phyloP scores from a whole-genome alignment of 768 basidiomycete genomes.

The Phaeolepiota aurea region DNA sequence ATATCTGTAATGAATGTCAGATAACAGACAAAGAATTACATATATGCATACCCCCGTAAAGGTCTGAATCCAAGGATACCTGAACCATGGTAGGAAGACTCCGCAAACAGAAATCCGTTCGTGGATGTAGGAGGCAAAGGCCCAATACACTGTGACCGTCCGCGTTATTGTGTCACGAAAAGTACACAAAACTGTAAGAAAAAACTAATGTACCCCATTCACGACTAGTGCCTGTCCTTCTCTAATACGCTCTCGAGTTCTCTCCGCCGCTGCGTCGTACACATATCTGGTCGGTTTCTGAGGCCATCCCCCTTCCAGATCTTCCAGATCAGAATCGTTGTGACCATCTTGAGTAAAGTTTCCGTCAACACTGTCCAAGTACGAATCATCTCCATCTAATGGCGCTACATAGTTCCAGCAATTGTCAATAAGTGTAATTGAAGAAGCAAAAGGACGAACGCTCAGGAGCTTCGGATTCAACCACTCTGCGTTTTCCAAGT shows the following conservation, averaged over 20 bases:
- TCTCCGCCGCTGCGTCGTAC: slow-evolving; percentile 91
- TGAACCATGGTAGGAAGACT: too few relatives aligned
- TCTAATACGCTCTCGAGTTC: slow-evolving; percentile 51
- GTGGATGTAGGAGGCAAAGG: too few relatives aligned
- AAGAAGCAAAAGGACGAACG: slow-evolving; percentile 27
- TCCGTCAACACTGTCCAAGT: slow-evolving; percentile 32
- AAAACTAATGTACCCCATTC: slow-evolving; percentile 38
- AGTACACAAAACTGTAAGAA: too few relatives aligned
- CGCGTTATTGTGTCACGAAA: too few relatives aligned
- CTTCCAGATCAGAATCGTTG: slow-evolving; percentile 46
- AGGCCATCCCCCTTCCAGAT: slow-evolving; percentile 21
- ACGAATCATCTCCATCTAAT: slow-evolving; percentile 51
- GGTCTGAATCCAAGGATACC: too few relatives aligned
- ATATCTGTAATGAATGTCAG: too few relatives aligned
- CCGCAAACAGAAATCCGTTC: too few relatives aligned
- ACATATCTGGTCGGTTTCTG: slow-evolving; percentile 61
- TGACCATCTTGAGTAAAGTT: slow-evolving; percentile 24
- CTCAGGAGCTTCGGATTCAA: slow-evolving; percentile 35
- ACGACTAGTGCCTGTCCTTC: slow-evolving; percentile 29
- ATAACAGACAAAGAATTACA: too few relatives aligned
- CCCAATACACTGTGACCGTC: too few relatives aligned
- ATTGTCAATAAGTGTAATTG: too few relatives aligned
- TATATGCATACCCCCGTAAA: too few relatives aligned
- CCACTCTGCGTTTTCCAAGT: slow-evolving; percentile 71
- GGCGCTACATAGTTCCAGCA: slow-evolving; percentile 21